Conservation (phyloP, 768 basidiomycete genomes). For the Russula sp. region DNA sequence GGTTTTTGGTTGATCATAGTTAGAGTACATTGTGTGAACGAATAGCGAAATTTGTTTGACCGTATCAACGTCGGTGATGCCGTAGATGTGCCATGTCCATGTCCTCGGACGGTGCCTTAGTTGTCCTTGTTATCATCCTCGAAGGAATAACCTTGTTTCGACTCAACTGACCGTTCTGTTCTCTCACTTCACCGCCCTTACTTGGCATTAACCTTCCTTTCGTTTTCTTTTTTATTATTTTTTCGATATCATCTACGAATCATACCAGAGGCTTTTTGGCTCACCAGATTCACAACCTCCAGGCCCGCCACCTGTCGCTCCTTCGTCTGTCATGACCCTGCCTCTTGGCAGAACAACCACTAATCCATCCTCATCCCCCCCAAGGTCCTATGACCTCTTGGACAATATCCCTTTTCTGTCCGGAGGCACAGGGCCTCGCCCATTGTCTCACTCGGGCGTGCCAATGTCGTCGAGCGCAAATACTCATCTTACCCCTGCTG, state of each 20-base stretch:
- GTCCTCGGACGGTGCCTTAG: too few species aligned
- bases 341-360: not conserved
- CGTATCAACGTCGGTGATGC: conserved; percentile 7
- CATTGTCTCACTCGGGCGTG: conserved; percentile 21
- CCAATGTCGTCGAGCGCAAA: not conserved
- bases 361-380: not conserved
- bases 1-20: conserved; percentile 37
- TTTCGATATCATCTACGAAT: not conserved
- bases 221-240: not conserved
- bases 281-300: not conserved
- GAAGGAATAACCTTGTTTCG: not conserved
- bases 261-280: not conserved
- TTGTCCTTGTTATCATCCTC: too few species aligned
- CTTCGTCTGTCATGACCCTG: conserved; percentile 4
- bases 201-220: not conserved
- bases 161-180: not conserved
- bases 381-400: not conserved
- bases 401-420: not conserved
- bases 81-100: too few species aligned
- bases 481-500: not conserved
- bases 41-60: not conserved
- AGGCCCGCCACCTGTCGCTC: not conserved
- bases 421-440: not conserved
- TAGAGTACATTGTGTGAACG: not conserved
- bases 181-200: not conserved